Base-by-base conservation (phyloP, 495 filamentous ascomycete species). In the Penicillium nucicola region DNA sequence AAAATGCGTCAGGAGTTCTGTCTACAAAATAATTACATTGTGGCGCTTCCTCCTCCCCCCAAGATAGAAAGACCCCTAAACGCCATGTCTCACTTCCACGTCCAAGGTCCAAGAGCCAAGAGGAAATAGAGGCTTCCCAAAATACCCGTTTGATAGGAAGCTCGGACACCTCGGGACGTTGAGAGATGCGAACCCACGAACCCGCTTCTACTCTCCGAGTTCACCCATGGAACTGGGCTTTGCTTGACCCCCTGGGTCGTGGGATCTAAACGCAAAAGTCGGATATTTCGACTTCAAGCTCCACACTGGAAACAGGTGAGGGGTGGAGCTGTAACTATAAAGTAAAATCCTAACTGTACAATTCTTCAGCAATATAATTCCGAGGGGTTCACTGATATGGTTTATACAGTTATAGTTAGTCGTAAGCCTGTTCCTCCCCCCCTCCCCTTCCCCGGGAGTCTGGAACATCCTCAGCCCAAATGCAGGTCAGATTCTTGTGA, bases 401-500 rank as follows among this genome's bases (percentile, higher is more conserved):
- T n/a, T n/a, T n/a, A n/a, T n/a, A n/a, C n/a, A n/a, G 22, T 23
- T 46, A 46, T 30, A 37, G n/a, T 22, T 12, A 39, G 8, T 5
- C 17, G 15, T 13, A 28, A 22, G 30, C 37, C 28, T 47, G 25
- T 23, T n/a, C n/a, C n/a, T n/a, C n/a, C n/a, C n/a, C n/a, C n/a
- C n/a, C n/a, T n/a, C n/a, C 17, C 18, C 20, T 34, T 23, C 20
- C 39, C 45, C 38, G 7, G 52, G 32, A 39, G 49, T 40, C 45
- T 50, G 42, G 50, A 53, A 44, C 14, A 53, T 19, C 19, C 41
- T 52, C 25, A 28, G 25, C 25, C 25, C 25, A 28, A 28, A 28
- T 9, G 25, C 25, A 28, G 5, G 53, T 57, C 37, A 53, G 45
- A 52, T 36, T 46, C 48, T 53, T 56, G 52, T 52, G 48, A 41